These are phyloP conservation scores for Talaromyces trachyspermus DNA, from an alignment of 495 filamentous ascomycete genomes.

Conservation along the genomic window DNA sequence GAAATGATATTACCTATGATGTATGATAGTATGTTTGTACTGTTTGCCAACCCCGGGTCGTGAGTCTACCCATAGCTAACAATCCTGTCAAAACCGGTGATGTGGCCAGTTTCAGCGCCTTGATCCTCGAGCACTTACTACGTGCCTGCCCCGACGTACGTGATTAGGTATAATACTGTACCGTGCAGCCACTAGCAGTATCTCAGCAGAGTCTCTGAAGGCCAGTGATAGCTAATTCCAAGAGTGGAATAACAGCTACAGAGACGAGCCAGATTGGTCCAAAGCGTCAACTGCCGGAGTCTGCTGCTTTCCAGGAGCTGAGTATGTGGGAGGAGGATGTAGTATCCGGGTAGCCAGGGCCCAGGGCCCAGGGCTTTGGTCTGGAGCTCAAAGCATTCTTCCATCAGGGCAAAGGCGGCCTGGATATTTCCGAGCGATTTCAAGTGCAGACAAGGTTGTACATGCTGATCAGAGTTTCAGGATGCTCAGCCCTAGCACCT, in stretches of 20 bases:
- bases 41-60: too few relatives aligned
- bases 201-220: not conserved
- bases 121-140: too few relatives aligned
- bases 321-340: not conserved
- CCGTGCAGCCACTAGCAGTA: not conserved
- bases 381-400: slow-evolving; percentile 16
- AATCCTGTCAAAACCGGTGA: too few relatives aligned
- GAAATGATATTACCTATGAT: too few relatives aligned
- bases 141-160: too few relatives aligned
- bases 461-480: slow-evolving; percentile 22
- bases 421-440: slow-evolving; percentile 26
- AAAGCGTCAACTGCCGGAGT: not conserved
- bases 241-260: not conserved
- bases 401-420: slow-evolving; percentile 25
- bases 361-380: slow-evolving; percentile 11
- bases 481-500: slow-evolving; percentile 15
- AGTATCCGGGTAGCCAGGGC: slow-evolving; percentile 10
- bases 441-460: slow-evolving; percentile 16
- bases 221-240: not conserved
- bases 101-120: too few relatives aligned
- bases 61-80: too few relatives aligned
- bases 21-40: too few relatives aligned
- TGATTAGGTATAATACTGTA: too few relatives aligned
- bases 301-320: not conserved
- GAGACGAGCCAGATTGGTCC: not conserved